phyloP scores from a whole-genome alignment of 306 rosid genomes.

The Coriaria nepalensis region DNA sequence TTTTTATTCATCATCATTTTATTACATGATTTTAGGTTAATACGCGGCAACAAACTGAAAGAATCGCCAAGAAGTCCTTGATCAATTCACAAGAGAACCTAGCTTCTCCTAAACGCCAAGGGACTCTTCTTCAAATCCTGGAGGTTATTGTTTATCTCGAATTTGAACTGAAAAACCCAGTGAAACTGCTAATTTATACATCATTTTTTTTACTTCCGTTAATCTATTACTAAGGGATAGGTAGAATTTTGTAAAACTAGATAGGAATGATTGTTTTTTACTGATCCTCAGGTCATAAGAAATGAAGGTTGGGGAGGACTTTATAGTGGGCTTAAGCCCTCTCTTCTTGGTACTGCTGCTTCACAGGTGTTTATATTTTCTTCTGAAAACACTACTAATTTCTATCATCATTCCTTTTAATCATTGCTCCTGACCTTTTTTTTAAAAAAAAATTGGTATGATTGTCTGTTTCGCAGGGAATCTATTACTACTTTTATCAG shows the following conservation, averaged over 20 bases:
- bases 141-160: conserved; percentile 24
- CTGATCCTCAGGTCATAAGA: conserved; percentile 32
- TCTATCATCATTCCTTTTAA: no score
- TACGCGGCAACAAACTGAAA: conserved; percentile 80
- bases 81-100: conserved; percentile 2
- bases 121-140: conserved; percentile 57
- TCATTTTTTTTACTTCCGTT: background rate
- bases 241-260: no score
- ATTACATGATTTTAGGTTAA: conserved; percentile 34
- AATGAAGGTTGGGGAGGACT: conserved; percentile 85
- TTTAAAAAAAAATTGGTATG: background rate
- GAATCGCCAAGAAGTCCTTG: conserved; percentile 35
- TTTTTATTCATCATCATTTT: background rate
- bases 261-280: background rate
- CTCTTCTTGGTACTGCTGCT: conserved; percentile 82
- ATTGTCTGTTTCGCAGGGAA: conserved; percentile 37
- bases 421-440: background rate
- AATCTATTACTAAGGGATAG: no score
- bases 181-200: no score
- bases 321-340: conserved; percentile 76
- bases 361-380: conserved; percentile 41
- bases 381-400: no score
- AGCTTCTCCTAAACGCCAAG: conserved; percentile 16
- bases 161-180: background rate
- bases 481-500: conserved; percentile 77